A percentile compares a stretch with the other conserved stretches of the same genome.
Evolutionary conservation across 2,329 filamentous ascomycete species (phyloP).

Genomic region (Dactylellina sp.): DNA sequence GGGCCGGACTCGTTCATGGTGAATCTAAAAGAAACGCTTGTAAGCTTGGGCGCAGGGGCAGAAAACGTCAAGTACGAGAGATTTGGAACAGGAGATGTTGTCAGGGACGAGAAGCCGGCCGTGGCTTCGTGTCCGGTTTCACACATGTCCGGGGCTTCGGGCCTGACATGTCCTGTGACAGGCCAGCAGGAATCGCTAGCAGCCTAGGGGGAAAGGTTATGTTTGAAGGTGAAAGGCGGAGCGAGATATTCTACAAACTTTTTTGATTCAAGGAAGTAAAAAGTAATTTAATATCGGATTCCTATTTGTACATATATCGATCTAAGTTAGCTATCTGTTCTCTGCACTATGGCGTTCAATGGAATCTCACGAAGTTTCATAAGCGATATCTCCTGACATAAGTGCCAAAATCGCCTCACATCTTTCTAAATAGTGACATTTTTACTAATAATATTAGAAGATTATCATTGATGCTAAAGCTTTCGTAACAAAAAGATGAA

Average conservation of each 20-base stretch:
- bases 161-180: conserved; percentile 31
- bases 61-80: conserved; percentile 75
- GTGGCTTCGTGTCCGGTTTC: conserved; percentile 23
- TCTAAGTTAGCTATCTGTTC: no score
- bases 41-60: conserved; percentile 69
- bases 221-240: background rate
- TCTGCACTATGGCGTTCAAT: no score
- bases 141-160: conserved; percentile 1
- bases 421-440: no score
- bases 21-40: conserved; percentile 69
- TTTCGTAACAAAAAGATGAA: conserved; percentile 15
- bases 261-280: no score
- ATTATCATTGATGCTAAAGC: conserved; percentile 45
- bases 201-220: background rate
- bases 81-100: conserved; percentile 71
- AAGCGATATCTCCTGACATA: no score
- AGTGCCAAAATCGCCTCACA: no score
- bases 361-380: no score
- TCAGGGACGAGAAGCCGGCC: conserved; percentile 58
- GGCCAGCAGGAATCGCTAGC: conserved; percentile 13
- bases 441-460: conserved; percentile 16
- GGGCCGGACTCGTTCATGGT: conserved; percentile 79
- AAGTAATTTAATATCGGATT: no score
- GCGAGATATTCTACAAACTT: no score
- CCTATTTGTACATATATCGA: no score